phyloP scores from a whole-genome alignment of 345 rosid species.

The Gossypium mustelinum region DNA sequence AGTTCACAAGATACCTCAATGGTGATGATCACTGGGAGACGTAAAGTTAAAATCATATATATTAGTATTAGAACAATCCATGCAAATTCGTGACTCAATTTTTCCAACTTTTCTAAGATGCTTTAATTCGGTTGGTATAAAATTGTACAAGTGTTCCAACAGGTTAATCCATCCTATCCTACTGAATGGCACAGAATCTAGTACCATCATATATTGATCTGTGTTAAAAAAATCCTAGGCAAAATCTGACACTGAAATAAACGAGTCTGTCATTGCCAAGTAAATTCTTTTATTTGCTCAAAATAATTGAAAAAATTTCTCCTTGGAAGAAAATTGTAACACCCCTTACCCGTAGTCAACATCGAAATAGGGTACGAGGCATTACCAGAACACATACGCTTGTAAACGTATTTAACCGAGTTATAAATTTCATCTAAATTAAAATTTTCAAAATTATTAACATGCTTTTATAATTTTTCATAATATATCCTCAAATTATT shows the following conservation, averaged over 20 bases:
- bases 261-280: not conserved
- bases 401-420: no score
- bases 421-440: no score
- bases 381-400: no score
- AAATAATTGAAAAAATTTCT: not conserved
- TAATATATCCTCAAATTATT: no score
- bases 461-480: no score
- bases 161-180: not conserved
- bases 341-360: no score
- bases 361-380: no score
- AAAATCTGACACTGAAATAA: not conserved
- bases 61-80: not conserved
- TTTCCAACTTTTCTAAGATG: not conserved
- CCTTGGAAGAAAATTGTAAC: not conserved
- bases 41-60: not conserved
- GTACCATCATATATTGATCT: not conserved
- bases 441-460: no score
- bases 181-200: not conserved
- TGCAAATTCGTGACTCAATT: not conserved
- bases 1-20: not conserved
- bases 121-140: not conserved
- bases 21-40: not conserved
- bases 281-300: slow-evolving; percentile 6
- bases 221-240: not conserved
- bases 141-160: not conserved